Evolutionary conservation across 345 rosid species (phyloP).

Genomic region (Pistacia integerrima): DNA sequence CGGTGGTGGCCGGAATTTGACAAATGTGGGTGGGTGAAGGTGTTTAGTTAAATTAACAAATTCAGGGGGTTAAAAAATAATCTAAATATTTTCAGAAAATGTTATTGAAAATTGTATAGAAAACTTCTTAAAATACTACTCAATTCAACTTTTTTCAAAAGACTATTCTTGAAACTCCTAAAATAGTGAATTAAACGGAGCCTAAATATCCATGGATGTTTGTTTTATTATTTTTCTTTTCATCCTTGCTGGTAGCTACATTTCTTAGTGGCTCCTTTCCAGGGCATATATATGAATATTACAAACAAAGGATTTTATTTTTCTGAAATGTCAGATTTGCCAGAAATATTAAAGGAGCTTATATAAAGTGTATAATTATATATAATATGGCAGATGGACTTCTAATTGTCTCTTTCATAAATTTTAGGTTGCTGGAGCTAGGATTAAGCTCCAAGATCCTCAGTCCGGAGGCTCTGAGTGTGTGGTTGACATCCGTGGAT

Average conservation of each 20-base stretch:
- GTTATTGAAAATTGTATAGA: too few relatives aligned
- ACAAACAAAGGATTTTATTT: neutral
- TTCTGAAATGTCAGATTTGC: neutral
- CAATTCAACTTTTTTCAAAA: too few relatives aligned
- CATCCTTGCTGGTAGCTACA: neutral
- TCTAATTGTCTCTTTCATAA: neutral
- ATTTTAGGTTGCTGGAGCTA: conserved; percentile 34
- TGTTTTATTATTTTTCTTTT: neutral
- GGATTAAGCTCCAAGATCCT: conserved; percentile 39
- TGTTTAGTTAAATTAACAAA: too few relatives aligned
- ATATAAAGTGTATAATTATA: neutral
- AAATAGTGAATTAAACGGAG: too few relatives aligned
- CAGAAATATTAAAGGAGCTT: neutral
- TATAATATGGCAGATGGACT: neutral
- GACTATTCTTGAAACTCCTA: too few relatives aligned
- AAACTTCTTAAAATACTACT: too few relatives aligned
- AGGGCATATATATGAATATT: neutral
- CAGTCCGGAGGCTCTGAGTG: conserved; percentile 30
- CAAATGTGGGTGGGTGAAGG: too few relatives aligned
- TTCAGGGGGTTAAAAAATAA: too few relatives aligned
- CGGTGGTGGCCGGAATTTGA: too few relatives aligned
- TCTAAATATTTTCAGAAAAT: too few relatives aligned
- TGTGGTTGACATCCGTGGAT: conserved; percentile 23
- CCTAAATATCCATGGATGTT: neutral
- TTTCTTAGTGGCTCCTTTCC: neutral